A percentile compares a stretch with the other conserved stretches of the same genome.
phyloP scores from a whole-genome alignment of 2,329 filamentous ascomycete genomes.

The Fusarium chaquense region DNA sequence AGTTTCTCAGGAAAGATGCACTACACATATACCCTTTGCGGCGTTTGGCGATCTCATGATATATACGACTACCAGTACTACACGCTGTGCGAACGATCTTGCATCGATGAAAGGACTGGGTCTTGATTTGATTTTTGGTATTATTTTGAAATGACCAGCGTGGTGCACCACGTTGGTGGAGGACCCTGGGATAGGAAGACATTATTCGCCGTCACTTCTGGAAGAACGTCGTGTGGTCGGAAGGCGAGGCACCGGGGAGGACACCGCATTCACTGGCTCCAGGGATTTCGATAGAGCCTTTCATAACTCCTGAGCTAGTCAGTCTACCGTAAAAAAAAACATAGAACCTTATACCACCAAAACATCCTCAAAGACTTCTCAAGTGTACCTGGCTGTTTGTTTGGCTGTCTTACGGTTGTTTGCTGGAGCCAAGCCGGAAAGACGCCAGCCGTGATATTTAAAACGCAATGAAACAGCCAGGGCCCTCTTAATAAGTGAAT shows the following conservation, averaged over 20 bases:
- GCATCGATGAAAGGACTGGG: slow-evolving; percentile 8
- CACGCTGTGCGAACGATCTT: slow-evolving; percentile 9
- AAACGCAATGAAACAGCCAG: slow-evolving; percentile 19
- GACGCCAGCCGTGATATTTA: slow-evolving; percentile 1
- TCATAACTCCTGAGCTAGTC: neutral
- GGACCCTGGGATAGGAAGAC: neutral
- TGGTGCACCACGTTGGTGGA: slow-evolving; percentile 20
- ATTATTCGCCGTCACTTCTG: slow-evolving; percentile 10
- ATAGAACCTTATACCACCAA: slow-evolving; percentile 35
- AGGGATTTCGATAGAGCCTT: slow-evolving; percentile 10
- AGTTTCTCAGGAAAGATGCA: slow-evolving; percentile 15
- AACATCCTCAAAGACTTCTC: slow-evolving; percentile 1
- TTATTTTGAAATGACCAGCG: slow-evolving; percentile 22
- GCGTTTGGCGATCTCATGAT: slow-evolving; percentile 37
- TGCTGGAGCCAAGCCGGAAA: slow-evolving; percentile 14
- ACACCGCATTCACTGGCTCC: neutral
- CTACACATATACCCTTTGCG: slow-evolving; percentile 33
- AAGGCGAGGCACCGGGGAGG: slow-evolving; percentile 11
- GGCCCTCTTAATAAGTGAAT: neutral
- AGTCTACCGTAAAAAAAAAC: slow-evolving; percentile 22
- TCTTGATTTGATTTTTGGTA: slow-evolving; percentile 17
- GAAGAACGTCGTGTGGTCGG: slow-evolving; percentile 13
- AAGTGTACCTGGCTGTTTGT: neutral
- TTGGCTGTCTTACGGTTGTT: neutral
- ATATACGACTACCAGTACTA: slow-evolving; percentile 27